Evolutionary conservation across 257 asterid species (phyloP).

Genomic region (Scutellaria galericulata): DNA sequence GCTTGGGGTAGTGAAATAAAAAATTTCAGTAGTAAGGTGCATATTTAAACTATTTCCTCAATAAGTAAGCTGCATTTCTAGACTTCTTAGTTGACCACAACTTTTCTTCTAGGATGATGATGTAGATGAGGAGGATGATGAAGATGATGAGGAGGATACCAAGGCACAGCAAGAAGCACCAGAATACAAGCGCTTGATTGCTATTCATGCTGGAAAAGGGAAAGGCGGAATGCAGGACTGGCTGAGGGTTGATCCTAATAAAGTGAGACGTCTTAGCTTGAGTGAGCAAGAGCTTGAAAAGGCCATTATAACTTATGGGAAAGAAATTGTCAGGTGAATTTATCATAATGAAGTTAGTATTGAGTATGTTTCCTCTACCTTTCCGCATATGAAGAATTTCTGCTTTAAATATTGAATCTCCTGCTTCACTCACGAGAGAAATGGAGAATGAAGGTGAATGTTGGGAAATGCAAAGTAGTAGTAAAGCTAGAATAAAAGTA

Average conservation of each 20-base stretch:
- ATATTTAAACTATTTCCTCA: conserved; percentile 25
- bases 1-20: conserved; percentile 61
- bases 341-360: conserved; percentile 16
- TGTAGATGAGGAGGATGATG: conserved; percentile 46
- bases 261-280: conserved; percentile 93
- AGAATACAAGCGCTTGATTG: conserved; percentile 73
- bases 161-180: conserved; percentile 50
- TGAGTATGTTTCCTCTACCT: conserved; percentile 6
- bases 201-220: conserved; percentile 89
- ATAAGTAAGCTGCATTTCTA: conserved; percentile 11
- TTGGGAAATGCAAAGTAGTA: background rate
- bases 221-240: conserved; percentile 78
- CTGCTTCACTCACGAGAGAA: background rate
- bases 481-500: conserved; percentile 6
- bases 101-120: conserved; percentile 47
- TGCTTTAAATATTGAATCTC: background rate
- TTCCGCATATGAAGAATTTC: conserved; percentile 1
- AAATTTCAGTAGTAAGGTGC: conserved; percentile 44
- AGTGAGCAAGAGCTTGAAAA: conserved; percentile 91
- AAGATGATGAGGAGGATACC: conserved; percentile 50
- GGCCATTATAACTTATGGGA: conserved; percentile 65
- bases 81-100: conserved; percentile 8
- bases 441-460: conserved; percentile 24
- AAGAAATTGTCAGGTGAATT: conserved; percentile 74
- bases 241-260: conserved; percentile 66